Percentiles rank a stretch among this genome's conserved stretches.
Evolutionary conservation across 2,329 filamentous ascomycete genomes (phyloP).

Genomic region (Diaporthe vaccinii): DNA sequence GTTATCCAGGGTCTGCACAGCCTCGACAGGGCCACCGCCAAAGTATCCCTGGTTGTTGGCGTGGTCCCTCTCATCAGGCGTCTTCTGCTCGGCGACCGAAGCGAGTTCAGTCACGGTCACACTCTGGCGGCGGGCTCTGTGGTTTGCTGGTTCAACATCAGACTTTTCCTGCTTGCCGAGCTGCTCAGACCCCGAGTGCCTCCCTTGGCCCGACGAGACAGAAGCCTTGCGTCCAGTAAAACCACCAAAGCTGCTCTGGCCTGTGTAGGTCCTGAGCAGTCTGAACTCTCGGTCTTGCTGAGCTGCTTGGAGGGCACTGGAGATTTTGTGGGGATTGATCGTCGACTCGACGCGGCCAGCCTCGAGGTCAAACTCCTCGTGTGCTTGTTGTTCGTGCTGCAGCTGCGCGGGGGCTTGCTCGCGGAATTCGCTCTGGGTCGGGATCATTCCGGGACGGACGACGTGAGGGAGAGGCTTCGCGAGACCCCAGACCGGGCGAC

Average conservation of each 20-base stretch:
- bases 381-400: slow-evolving; percentile 33
- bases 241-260: slow-evolving; percentile 24
- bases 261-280: slow-evolving; percentile 36
- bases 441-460: slow-evolving; percentile 66
- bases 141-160: slow-evolving; percentile 12
- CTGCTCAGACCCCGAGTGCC: slow-evolving; percentile 6
- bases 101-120: slow-evolving; percentile 31
- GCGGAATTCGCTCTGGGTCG: slow-evolving; percentile 55
- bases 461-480: slow-evolving; percentile 68
- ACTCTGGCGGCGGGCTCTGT: slow-evolving; percentile 18
- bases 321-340: slow-evolving; percentile 39
- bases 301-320: slow-evolving; percentile 33
- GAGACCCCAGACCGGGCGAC: slow-evolving; percentile 66
- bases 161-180: slow-evolving; percentile 31
- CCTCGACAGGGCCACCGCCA: slow-evolving; percentile 28
- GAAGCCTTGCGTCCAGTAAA: slow-evolving; percentile 31
- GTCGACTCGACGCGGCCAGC: slow-evolving; percentile 38
- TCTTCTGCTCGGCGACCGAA: slow-evolving; percentile 35
- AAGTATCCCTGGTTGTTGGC: slow-evolving; percentile 25
- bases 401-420: slow-evolving; percentile 42
- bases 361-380: slow-evolving; percentile 38
- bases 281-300: slow-evolving; percentile 40
- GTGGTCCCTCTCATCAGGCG: slow-evolving; percentile 31
- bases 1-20: slow-evolving; percentile 18
- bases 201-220: slow-evolving; percentile 26